Base-by-base conservation (phyloP, 1,139 yeast species). In the Saccharomyces hybrid region DNA sequence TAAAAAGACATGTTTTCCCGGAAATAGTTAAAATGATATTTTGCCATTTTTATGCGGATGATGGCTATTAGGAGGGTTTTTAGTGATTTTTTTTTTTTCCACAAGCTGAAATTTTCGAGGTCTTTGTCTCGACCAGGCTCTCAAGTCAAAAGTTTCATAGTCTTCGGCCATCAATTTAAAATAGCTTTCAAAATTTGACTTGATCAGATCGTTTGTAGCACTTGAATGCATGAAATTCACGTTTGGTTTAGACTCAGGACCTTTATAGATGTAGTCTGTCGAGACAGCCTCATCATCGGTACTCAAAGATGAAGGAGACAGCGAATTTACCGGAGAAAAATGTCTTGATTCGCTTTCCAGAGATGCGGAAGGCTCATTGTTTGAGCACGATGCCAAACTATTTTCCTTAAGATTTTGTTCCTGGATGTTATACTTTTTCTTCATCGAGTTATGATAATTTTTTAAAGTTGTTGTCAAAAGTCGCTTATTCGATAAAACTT, bases 91-190 rank as follows among this genome's bases (percentile, higher is more conserved):
- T 48, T 27, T 29, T 50, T 20, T 27, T 25, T 34, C 50, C 52
- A 26, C 49, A 47, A 11, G 56, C 51, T 14, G 41, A 46, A 6
- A 53, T 49, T 11, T 55, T 51, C 57, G 55, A 55, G 20, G 46
- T 20, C 44, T 38, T 38, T 16, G 44, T 38, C 44, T 38, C 25
- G 44, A 41, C 44, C 44, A 38, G 3, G 44, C 44, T 46, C 57
- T 56, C n/a, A 61, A 52, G 54, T 64, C 68, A 51, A 61, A 64
- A 5, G 58, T 56, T 52, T 65, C 68, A 54, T 64, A 64, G 51
- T 64, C 61, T 47, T 64, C 67, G 4, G 66, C 66, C 55, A 61
- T 57, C 16, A 58, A 51, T 49, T 61, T 62, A 54, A 66, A 66
- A 56, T 64, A 64, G n/a, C 55, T 53, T 31, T 64, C 61, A 48